Evolutionary conservation across 805 yeast species (phyloP).

Genomic region (Teunomyces tritomae): DNA sequence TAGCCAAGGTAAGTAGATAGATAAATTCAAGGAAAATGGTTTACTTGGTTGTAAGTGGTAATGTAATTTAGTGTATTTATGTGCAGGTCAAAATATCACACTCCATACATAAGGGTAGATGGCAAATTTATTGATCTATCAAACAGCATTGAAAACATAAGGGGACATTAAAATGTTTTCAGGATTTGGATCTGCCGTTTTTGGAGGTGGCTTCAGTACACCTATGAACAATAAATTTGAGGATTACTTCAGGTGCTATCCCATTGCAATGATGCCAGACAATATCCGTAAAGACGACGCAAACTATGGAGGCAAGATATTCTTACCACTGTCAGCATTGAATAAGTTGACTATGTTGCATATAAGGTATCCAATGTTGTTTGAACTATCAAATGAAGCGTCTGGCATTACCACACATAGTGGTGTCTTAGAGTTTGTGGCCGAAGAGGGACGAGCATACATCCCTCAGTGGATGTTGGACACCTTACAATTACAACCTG

Average conservation of each 20-base stretch:
- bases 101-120: background rate
- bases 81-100: background rate
- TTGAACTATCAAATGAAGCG: conserved; percentile 71
- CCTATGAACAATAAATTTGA: conserved; percentile 53
- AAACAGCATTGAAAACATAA: background rate
- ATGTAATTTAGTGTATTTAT: background rate
- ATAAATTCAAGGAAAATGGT: background rate
- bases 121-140: background rate
- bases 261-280: conserved; percentile 87
- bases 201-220: conserved; percentile 35
- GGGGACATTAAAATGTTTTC: conserved; percentile 31
- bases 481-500: conserved; percentile 69
- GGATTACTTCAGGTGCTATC: conserved; percentile 89
- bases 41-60: no score
- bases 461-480: conserved; percentile 96
- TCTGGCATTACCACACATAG: conserved; percentile 66
- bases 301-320: conserved; percentile 93
- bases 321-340: conserved; percentile 89
- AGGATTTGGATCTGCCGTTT: conserved; percentile 39
- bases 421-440: conserved; percentile 94
- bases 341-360: conserved; percentile 86
- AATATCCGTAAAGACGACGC: conserved; percentile 67
- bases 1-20: conserved; percentile 9
- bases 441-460: conserved; percentile 95
- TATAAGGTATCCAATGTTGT: conserved; percentile 94